These are phyloP conservation scores for Smithsoniella earleae DNA, from an alignment of 163 green algal species.

Conservation along the genomic window DNA sequence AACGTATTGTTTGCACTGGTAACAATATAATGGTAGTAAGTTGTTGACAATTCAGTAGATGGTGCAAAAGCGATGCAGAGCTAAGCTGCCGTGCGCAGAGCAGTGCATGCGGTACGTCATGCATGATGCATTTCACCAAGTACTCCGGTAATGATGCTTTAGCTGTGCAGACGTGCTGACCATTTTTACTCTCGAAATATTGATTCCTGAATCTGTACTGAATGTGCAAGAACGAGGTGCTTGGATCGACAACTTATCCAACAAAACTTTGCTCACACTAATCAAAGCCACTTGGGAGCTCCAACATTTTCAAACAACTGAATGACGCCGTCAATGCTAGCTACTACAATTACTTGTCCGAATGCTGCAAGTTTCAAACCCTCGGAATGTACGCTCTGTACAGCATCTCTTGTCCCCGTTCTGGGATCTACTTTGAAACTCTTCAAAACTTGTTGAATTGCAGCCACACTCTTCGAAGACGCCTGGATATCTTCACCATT, in stretches of 20 bases:
- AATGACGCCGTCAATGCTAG: conserved; percentile 14
- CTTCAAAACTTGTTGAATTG: conserved; percentile 6
- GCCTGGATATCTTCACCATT: neutral
- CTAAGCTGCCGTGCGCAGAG: too few relatives aligned
- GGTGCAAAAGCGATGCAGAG: too few relatives aligned
- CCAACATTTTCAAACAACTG: conserved; percentile 26
- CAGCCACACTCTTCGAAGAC: conserved; percentile 9
- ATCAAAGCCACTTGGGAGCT: conserved; percentile 14
- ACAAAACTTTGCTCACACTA: neutral
- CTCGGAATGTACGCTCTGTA: neutral
- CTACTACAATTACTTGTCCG: conserved; percentile 18
- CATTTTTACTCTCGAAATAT: neutral
- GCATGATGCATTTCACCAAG: too few relatives aligned
- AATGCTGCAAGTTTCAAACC: conserved; percentile 14
- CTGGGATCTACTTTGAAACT: neutral
- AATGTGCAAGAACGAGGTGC: neutral
- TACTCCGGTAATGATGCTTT: too few relatives aligned
- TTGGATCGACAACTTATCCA: neutral
- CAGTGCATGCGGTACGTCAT: too few relatives aligned
- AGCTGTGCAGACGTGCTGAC: too few relatives aligned
- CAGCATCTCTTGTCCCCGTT: neutral
- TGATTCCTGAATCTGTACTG: neutral
- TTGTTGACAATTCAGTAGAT: too few relatives aligned
- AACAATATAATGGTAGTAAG: too few relatives aligned
- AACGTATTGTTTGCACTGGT: too few relatives aligned